Conservation (phyloP, 768 basidiomycete species). For the Tulasnella sp. region DNA sequence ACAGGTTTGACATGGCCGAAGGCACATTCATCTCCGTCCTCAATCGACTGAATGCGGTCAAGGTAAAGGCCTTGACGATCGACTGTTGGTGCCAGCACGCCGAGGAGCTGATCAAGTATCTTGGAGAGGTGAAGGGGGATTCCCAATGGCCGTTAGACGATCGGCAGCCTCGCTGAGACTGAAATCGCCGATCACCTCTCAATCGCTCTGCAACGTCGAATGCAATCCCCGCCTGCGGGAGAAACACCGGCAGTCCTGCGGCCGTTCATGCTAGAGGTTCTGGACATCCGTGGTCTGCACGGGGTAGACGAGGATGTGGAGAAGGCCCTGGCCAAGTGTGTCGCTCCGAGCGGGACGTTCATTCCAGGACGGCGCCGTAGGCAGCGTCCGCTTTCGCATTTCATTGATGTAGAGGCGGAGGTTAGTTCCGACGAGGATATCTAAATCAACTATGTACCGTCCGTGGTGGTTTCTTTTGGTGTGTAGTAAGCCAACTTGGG, state of each 20-base stretch:
- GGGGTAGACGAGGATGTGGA: neutral
- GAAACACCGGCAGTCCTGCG: neutral
- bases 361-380: too few species aligned
- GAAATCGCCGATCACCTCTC: neutral
- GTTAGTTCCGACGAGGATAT: too few species aligned
- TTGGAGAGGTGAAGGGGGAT: neutral
- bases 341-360: neutral
- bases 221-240: neutral
- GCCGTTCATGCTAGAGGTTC: neutral
- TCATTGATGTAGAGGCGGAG: too few species aligned
- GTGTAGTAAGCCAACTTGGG: too few species aligned
- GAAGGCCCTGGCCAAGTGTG: neutral
- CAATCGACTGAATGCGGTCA: neutral
- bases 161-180: neutral
- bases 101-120: neutral
- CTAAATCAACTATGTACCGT: too few species aligned
- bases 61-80: neutral
- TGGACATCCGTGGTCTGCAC: neutral
- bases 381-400: too few species aligned
- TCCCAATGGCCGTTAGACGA: neutral
- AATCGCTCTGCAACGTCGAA: neutral
- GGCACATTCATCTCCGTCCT: neutral
- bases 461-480: too few species aligned
- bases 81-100: neutral
- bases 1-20: neutral